Base-by-base conservation (phyloP, 495 filamentous ascomycete species). In the Aspergillus taichungensis region DNA sequence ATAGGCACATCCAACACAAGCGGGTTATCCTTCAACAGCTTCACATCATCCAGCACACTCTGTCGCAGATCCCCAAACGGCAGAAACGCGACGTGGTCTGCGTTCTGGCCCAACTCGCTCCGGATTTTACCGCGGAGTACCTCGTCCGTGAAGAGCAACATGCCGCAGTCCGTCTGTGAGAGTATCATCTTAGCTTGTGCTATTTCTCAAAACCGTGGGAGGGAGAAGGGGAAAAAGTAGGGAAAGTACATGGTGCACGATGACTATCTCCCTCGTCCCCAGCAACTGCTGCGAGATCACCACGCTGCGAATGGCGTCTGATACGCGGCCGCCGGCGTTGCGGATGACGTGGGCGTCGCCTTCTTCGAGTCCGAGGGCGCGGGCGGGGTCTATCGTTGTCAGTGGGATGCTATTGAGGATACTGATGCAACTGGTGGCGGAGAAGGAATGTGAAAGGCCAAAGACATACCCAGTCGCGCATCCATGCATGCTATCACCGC, bases 321-420 rank as follows among this genome's bases (percentile, higher is more conserved):
- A 62, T 0, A 75, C 82, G 10, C 69, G 77, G 6, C 71, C 87
- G 9, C 88, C 88, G 13, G 69, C 68, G 54, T 94, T 94, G 46
- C 88, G 83, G 50, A 94, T 88, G 13, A 94, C 76, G 60, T 91
- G 86, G 5, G 87, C 86, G 46, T 86, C 80, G 13, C 85, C 86
- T 34, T 88, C 75, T 41, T 74, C 61, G 42, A 91, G 82, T n/a
- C 82, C 84, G 46, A 86, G 82, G 6, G 84, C 87, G 3, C 69
- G 56, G 2, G 79, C 74, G 0, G 84, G 75, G 51, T 90, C 82
- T 64, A 30, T 24, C 8, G 5, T 28, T 31, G 32, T 33, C n/a
- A 14, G 30, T 11, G 11, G 14, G 24, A 24, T 3, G 31, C 18
- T 24, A 24, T 4, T 4, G 18, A 4, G 18, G 18, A 24, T 24